Conservation (phyloP, 192 early-diverging fungal genomes). For the Dissophora globulifera region DNA sequence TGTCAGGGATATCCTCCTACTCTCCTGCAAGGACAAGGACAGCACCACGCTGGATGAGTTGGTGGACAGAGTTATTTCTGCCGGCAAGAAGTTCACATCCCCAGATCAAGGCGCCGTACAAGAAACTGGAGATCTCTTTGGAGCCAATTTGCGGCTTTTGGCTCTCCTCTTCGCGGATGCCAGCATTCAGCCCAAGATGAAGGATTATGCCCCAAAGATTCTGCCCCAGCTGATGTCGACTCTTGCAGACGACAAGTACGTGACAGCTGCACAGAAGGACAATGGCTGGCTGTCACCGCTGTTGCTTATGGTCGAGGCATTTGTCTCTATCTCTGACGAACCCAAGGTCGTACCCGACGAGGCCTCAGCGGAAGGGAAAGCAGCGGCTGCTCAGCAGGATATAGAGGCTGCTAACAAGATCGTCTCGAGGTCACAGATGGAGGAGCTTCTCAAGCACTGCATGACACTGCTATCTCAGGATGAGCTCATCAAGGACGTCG, state of each 20-base stretch:
- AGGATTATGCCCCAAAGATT: conserved; percentile 25
- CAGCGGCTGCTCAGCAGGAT: conserved; percentile 19
- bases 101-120: conserved; percentile 1
- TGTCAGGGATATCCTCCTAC: conserved; percentile 69
- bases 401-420: conserved; percentile 49
- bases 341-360: conserved; percentile 54
- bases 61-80: conserved; percentile 32
- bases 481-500: conserved; percentile 56
- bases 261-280: conserved; percentile 16
- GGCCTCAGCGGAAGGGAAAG: conserved; percentile 27
- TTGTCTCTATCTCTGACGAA: conserved; percentile 72
- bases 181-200: conserved; percentile 58
- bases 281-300: conserved; percentile 66
- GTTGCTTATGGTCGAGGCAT: conserved; percentile 73
- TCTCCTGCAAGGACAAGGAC: conserved; percentile 61
- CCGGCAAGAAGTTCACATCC: not conserved
- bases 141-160: conserved; percentile 62
- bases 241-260: conserved; percentile 3
- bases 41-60: conserved; percentile 24
- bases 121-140: conserved; percentile 39
- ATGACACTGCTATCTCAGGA: conserved; percentile 50
- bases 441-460: conserved; percentile 48
- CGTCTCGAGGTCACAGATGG: conserved; percentile 45
- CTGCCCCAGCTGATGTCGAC: conserved; percentile 36
- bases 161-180: conserved; percentile 70